Evolutionary conservation across 345 rosid species (phyloP), one percentile per base, ranked within the genome.

Genomic region (Geranium brycei): DNA sequence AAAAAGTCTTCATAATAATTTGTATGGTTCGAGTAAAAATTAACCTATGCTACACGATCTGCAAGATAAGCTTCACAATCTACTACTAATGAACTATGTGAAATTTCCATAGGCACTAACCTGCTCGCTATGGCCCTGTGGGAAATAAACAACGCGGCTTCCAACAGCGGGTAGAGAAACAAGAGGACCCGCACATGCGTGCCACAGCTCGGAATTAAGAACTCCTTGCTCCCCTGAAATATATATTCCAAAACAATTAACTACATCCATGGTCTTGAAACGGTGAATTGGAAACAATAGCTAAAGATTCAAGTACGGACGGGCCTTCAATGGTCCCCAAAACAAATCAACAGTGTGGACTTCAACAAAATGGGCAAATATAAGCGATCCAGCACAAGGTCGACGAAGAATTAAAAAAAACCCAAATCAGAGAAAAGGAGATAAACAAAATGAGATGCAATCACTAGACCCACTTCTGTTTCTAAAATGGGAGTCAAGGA

Each of bases 41-140:
- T 47, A 47, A 6, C 13, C 11, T 13, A 8, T 47, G 10, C 13
- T 4, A 41, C 11, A 8, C 11, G 14, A 11, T 47, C 53, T 47
- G 13, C 53, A 47, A 13, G 14, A 47, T 47, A 8, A 47, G 53
- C 53, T 47, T 47, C 15, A 13, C 3, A 47, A 0, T 47, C 53
- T 47, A 47, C 53, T 47, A 47, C 15, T 47, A 47, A 47, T 8
- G 3, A 47, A 11, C 53, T 47, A 13, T 13, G 3, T 35, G 53
- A 47, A 47, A 47, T 4, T 57, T 17, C 17, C 62, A 68, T 19
- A 60, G 3, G 66, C 16, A 73, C 85, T 58, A 32, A 78, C 99
- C 96, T 95, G 99, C 81, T 95, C 99, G 38, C 99, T 95, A 72
- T 95, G 99, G 68, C 99, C 99, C 76, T 91, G 99, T 3, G 99